Conservation (phyloP, 2,329 filamentous ascomycete genomes). For the Cryphonectria naterciae region DNA sequence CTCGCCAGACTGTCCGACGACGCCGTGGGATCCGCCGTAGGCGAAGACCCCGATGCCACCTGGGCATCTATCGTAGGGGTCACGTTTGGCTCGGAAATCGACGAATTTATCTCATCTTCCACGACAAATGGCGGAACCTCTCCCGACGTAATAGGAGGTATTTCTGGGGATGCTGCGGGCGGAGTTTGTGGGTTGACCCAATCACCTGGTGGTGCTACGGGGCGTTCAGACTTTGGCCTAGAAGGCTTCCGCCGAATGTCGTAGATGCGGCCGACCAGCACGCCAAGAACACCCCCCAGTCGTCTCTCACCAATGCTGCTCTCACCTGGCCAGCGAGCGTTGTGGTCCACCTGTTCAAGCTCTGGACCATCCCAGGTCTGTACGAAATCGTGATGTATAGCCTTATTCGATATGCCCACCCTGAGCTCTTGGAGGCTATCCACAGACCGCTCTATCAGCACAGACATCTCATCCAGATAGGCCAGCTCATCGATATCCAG, state of each 20-base stretch:
- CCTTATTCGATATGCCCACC: conserved; percentile 67
- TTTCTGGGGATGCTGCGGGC: conserved; percentile 9
- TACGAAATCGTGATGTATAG: conserved; percentile 54
- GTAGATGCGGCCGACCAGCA: conserved; percentile 69
- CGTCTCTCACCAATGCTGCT: conserved; percentile 64
- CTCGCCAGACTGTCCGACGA: conserved; percentile 32
- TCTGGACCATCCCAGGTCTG: conserved; percentile 65
- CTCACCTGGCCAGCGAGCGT: conserved; percentile 58
- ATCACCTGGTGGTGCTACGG: neutral
- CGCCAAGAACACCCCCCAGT: conserved; percentile 69
- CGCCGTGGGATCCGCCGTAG: conserved; percentile 1
- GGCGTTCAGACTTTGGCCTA: conserved; percentile 21
- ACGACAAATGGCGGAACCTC: conserved; percentile 1
- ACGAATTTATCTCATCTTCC: conserved; percentile 13
- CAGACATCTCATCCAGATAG: conserved; percentile 81
- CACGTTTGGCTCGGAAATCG: neutral
- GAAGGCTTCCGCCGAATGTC: conserved; percentile 51
- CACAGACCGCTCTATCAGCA: conserved; percentile 73
- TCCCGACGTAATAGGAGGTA: neutral
- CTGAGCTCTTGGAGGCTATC: conserved; percentile 70
- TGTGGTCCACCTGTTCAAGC: conserved; percentile 67
- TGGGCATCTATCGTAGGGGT: conserved; percentile 14
- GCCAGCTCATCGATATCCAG: conserved; percentile 82
- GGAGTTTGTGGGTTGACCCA: conserved; percentile 4
- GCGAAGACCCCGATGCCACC: conserved; percentile 3